Conservation (phyloP, 2,329 filamentous ascomycete genomes). For the Lecanosticta acicola region DNA sequence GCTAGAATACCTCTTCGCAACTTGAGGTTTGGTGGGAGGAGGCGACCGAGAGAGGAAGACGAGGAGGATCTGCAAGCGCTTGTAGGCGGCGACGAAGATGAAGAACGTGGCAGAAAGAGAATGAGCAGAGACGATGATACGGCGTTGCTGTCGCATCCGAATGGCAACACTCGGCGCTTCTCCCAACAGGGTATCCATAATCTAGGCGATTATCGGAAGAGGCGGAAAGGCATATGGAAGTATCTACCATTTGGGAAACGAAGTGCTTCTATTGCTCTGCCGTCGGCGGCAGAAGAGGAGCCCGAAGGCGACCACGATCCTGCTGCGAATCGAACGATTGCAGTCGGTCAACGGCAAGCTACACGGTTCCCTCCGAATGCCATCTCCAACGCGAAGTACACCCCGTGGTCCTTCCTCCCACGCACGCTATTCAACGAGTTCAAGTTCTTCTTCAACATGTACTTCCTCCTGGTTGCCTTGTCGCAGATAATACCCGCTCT, state of each 20-base stretch:
- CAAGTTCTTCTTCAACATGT: conserved; percentile 99
- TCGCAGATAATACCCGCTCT: conserved; percentile 87
- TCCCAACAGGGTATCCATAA: conserved; percentile 12
- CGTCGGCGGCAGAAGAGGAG: conserved; percentile 31
- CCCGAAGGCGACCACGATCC: conserved; percentile 49
- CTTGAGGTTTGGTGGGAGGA: conserved; percentile 45
- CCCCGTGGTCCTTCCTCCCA: conserved; percentile 86
- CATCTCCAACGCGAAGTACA: conserved; percentile 97
- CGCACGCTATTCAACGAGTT: conserved; percentile 97
- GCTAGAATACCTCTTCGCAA: conserved; percentile 65
- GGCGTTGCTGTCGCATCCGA: conserved; percentile 53
- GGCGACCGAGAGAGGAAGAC: conserved; percentile 45
- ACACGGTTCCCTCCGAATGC: conserved; percentile 81
- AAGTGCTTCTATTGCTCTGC: conserved; percentile 23
- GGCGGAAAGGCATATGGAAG: conserved; percentile 23
- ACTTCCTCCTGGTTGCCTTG: conserved; percentile 89
- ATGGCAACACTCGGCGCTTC: conserved; percentile 12
- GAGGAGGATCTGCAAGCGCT: conserved; percentile 63
- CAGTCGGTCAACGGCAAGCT: conserved; percentile 67
- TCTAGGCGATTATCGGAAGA: conserved; percentile 11
- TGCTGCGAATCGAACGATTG: conserved; percentile 65
- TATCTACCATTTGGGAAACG: conserved; percentile 25
- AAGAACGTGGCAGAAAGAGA: conserved; percentile 31
- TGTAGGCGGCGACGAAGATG: conserved; percentile 49
- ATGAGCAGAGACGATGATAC: conserved; percentile 61